A percentile compares a stretch with the other conserved stretches of the same genome.
Evolutionary conservation across 2,329 filamentous ascomycete species (phyloP).

Genomic region (Elsinoe ampelina): DNA sequence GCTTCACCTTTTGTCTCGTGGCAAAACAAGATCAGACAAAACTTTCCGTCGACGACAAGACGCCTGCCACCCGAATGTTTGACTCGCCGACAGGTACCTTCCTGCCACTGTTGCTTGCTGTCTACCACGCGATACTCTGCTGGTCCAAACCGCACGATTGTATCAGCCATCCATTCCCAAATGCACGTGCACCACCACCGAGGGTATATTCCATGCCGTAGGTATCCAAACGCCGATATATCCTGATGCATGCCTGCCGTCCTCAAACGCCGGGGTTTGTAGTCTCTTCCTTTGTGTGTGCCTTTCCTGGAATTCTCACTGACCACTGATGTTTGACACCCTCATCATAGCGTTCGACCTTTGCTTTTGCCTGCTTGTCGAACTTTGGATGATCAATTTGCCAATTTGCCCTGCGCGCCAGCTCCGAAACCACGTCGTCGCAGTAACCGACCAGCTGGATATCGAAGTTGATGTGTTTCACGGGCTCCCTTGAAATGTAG

Average conservation of each 20-base stretch:
- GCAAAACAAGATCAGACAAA: conserved; percentile 2
- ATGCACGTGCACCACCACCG: neutral
- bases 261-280: conserved; percentile 6
- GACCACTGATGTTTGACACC: conserved; percentile 1
- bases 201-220: neutral
- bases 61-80: neutral
- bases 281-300: conserved; percentile 10
- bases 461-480: conserved; percentile 87
- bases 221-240: neutral
- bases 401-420: conserved; percentile 77
- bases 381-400: conserved; percentile 36
- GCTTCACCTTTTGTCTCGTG: neutral
- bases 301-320: conserved; percentile 7
- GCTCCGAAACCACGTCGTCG: conserved; percentile 78
- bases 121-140: neutral
- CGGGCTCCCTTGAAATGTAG: conserved; percentile 45
- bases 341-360: conserved; percentile 7
- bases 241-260: neutral
- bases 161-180: neutral
- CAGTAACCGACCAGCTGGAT: conserved; percentile 94
- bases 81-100: neutral
- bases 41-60: neutral
- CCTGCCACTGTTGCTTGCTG: neutral
- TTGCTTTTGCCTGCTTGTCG: conserved; percentile 4
- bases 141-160: neutral